Evolutionary conservation across 2,329 filamentous ascomycete genomes (phyloP), one percentile per base, ranked within the genome.

Genomic region (Helotiales sp.): DNA sequence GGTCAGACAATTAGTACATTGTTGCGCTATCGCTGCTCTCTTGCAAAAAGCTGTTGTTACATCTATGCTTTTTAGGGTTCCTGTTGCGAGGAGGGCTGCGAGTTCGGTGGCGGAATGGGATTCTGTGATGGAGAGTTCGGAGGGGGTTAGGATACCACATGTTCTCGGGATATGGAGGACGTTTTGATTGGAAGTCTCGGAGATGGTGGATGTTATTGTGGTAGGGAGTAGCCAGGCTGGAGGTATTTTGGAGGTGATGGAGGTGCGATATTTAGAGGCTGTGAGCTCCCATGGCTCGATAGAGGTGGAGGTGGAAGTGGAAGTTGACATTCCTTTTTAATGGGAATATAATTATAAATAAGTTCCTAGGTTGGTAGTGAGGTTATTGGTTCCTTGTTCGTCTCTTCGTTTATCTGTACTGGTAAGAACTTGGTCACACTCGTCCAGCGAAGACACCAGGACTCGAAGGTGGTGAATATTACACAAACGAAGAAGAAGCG

Each of bases 101-200:
- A 67, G 47, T 53, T 69, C 61, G 17, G 54, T 59, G 13, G 62
- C 66, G 12, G 66, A 66, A 36, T 64, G 59, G 31, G 63, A 57
- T 19, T 67, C 58, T 9, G 65, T 67, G 38, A 67, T 66, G 9
- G 34, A 31, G 24, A 30, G 24, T 46, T 66, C 65, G 2, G 30
- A 27, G 2, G 57, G 52, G 33, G 17, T 63, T 34, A 67, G 55
- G 2, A 67, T 27, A 1, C 63, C 62, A 27, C 63, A 66, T 9
- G 57, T 64, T 40, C 47, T 27, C 7, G 67, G 66, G 19, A 44
- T 44, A 6, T 4, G 12, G 15, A 44, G 40, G 10, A 44, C 40
- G 7, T 44, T 44, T 27, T 44, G 40, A 9, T 3, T 15, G 6
- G 40, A 44, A 6, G 22, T 44, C 15, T 44, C 40, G 2, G 40